Evolutionary conservation across 768 basidiomycete genomes (phyloP), one percentile per base, ranked within the genome.

Genomic region (Symmetrospora coprosmae): DNA sequence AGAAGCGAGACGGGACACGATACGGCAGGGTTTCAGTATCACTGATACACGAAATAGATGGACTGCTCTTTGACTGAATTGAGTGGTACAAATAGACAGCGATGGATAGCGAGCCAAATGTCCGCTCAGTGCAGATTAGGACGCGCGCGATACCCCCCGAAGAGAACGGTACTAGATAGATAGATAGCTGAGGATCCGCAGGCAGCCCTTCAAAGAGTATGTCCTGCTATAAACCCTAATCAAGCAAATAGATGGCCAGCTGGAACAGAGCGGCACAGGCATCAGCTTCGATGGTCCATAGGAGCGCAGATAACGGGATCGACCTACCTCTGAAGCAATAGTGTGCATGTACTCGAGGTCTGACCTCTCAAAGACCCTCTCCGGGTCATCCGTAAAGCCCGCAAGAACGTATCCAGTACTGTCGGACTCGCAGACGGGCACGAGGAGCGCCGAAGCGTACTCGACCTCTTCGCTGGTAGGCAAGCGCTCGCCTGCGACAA

Each of bases 341-440:
- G 51, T 53, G 6, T 33, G 37, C 25, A 53, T 25, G 23, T 53
- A 53, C 14, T 28, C 25, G 5, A 53, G 51, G 31, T 53, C 51
- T 25, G 23, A 25, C 21, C 51, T 21, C 27, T 53, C 51, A 53
- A 67, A 67, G 6, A 59, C 55, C 3, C 64, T 31, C 3, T 34
- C 56, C 0, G n/a, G 19, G 19, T 50, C 37, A 6, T 58, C 52
- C 4, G 62, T 55, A 53, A 65, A 67, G 0, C 55, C 63, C 47
- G 60, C 61, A 1, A 67, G 50, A 28, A 64, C 62, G 50, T 60
- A 65, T 8, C 66, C 66, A 2, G 38, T 27, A 17, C 62, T 37
- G 1, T 64, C 52, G 8, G 61, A 62, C 39, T 67, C 66, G 45
- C 65, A 43, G 31, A 67, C 38, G 5, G 66, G 66, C 35, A 67